These are phyloP conservation scores for Lasiodiplodia citricola DNA, from an alignment of 2,329 filamentous ascomycete species.

Conservation along the genomic window DNA sequence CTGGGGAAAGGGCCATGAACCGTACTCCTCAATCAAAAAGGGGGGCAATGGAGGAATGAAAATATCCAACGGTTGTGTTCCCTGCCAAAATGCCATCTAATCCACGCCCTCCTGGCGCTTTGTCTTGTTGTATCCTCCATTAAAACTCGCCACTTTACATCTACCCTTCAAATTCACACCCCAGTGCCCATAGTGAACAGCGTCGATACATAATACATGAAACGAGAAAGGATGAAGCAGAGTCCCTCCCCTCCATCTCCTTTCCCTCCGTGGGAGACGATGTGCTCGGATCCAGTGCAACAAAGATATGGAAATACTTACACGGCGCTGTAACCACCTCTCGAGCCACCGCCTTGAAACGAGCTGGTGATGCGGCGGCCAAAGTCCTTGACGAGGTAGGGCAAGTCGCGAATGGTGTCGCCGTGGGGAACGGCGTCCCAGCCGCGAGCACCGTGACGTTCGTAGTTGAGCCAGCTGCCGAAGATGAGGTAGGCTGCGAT, in stretches of 20 bases:
- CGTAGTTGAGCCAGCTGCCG: slow-evolving; percentile 98
- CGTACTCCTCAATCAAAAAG: too few relatives aligned
- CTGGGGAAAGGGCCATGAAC: neutral
- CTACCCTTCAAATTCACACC: neutral
- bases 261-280: neutral
- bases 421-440: slow-evolving; percentile 95
- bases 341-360: slow-evolving; percentile 79
- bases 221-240: neutral
- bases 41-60: too few relatives aligned
- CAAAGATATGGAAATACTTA: slow-evolving; percentile 49
- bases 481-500: slow-evolving; percentile 94
- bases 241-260: too few relatives aligned
- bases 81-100: too few relatives aligned
- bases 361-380: slow-evolving; percentile 78
- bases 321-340: slow-evolving; percentile 94
- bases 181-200: neutral
- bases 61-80: neutral
- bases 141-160: neutral
- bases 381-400: slow-evolving; percentile 92
- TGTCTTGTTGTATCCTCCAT: neutral
- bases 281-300: neutral
- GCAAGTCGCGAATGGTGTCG: slow-evolving; percentile 88
- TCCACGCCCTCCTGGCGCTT: neutral
- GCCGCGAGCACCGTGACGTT: slow-evolving; percentile 89
- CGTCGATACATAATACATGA: neutral